A percentile compares a stretch with the other conserved stretches of the same genome.
phyloP scores from a whole-genome alignment of 2,329 filamentous ascomycete species.

The Sclerotiophoma versabilis region DNA sequence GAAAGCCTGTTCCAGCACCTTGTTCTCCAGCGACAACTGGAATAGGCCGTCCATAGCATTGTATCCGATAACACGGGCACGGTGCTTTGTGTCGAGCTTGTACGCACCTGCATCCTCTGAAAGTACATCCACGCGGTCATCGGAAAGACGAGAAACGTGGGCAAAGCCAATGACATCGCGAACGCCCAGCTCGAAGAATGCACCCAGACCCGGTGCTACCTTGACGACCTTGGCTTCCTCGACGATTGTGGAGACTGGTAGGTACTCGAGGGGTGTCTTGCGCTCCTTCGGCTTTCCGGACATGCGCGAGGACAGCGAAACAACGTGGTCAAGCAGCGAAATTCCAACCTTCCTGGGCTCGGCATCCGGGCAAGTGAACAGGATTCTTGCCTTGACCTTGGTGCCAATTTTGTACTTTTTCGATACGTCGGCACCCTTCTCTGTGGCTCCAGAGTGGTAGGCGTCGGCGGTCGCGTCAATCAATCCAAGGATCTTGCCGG shows the following conservation, averaged over 20 bases:
- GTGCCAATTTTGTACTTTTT: slow-evolving; percentile 82
- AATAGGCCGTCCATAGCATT: slow-evolving; percentile 87
- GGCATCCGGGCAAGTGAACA: slow-evolving; percentile 83
- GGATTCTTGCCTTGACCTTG: slow-evolving; percentile 84
- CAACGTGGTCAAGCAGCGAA: slow-evolving; percentile 84
- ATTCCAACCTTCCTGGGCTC: slow-evolving; percentile 85
- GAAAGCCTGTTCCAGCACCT: slow-evolving; percentile 84
- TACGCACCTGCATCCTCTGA: slow-evolving; percentile 79
- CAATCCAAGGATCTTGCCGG: slow-evolving; percentile 90
- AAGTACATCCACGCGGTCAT: slow-evolving; percentile 85
- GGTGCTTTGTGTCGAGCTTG: slow-evolving; percentile 79
- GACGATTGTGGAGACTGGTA: slow-evolving; percentile 77
- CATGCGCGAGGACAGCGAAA: slow-evolving; percentile 63
- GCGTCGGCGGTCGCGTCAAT: slow-evolving; percentile 90
- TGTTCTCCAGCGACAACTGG: slow-evolving; percentile 82
- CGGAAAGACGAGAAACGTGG: slow-evolving; percentile 90
- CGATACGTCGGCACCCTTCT: slow-evolving; percentile 72
- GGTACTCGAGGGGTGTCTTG: slow-evolving; percentile 63
- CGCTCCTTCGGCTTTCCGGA: slow-evolving; percentile 49
- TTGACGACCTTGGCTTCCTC: slow-evolving; percentile 80
- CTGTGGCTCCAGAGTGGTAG: slow-evolving; percentile 82
- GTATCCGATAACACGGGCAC: slow-evolving; percentile 83
- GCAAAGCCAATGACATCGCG: slow-evolving; percentile 81
- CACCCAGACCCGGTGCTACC: slow-evolving; percentile 79
- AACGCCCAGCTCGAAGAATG: slow-evolving; percentile 77